phyloP scores from a whole-genome alignment of 495 filamentous ascomycete genomes.

The Talaromyces nanjingensis region DNA sequence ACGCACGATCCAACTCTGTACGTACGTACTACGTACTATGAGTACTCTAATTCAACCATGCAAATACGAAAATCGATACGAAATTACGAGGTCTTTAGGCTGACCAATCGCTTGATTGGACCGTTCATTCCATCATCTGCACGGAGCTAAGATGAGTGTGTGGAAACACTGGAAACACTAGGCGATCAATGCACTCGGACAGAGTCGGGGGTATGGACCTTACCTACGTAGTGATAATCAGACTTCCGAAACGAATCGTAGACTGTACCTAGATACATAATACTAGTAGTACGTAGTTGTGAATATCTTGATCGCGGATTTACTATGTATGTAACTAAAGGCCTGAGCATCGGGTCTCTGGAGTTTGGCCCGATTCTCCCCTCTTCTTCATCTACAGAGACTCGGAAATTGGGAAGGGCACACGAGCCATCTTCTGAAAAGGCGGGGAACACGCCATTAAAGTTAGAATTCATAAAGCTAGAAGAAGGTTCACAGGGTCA shows the following conservation, averaged over 20 bases:
- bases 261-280: not conserved
- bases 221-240: not conserved
- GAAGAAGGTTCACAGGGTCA: not conserved
- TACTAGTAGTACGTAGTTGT: not conserved
- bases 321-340: not conserved
- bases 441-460: not conserved
- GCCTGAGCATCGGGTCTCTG: not conserved
- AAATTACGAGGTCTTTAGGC: not conserved
- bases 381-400: not conserved
- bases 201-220: not conserved
- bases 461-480: not conserved
- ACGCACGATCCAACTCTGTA: not conserved
- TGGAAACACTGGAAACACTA: not conserved
- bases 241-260: not conserved
- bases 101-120: not conserved
- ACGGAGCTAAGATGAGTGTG: not conserved
- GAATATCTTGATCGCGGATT: not conserved
- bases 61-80: not conserved
- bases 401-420: not conserved
- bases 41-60: not conserved
- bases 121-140: not conserved
- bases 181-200: not conserved
- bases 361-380: not conserved
- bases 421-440: too few species aligned
- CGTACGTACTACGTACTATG: not conserved